Conservation (phyloP, 257 asterid species). For the Primulina huaijiensis region DNA sequence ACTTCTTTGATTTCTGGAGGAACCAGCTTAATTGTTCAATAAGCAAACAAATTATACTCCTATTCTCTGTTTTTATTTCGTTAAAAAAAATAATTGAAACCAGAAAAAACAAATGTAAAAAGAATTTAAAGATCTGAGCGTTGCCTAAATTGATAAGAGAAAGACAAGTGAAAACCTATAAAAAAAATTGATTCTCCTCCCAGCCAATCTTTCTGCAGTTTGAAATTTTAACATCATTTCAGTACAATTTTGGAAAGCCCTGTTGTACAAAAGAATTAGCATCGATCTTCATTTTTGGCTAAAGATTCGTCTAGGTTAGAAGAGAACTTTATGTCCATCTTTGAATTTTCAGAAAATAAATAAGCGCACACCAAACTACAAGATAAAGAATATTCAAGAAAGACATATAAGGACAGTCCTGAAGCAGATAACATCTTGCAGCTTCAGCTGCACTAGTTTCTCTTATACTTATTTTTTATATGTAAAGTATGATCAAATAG, state of each 20-base stretch:
- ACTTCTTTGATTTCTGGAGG: conserved; percentile 8
- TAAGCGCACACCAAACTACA: neutral
- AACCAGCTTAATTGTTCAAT: neutral
- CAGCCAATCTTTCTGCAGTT: neutral
- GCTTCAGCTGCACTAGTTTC: conserved; percentile 12
- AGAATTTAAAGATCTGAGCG: conserved; percentile 1
- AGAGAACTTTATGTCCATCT: neutral
- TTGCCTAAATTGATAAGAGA: neutral
- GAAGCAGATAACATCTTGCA: conserved; percentile 9
- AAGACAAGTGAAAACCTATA: neutral
- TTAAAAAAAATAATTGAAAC: too few species aligned
- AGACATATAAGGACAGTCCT: neutral
- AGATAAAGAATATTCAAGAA: neutral
- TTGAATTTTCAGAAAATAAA: neutral
- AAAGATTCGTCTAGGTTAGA: conserved; percentile 2
- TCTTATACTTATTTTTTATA: neutral
- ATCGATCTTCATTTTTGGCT: conserved; percentile 2
- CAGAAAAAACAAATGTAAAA: neutral
- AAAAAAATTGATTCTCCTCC: conserved; percentile 9
- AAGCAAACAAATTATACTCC: conserved; percentile 18
- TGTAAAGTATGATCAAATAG: neutral
- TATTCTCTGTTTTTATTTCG: too few species aligned
- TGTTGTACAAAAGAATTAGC: neutral
- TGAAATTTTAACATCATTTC: neutral
- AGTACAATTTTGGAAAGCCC: neutral